Percentiles rank a stretch among this genome's conserved stretches.
phyloP scores from a whole-genome alignment of 129 eudicot genomes.

The Lactuca sativa region DNA sequence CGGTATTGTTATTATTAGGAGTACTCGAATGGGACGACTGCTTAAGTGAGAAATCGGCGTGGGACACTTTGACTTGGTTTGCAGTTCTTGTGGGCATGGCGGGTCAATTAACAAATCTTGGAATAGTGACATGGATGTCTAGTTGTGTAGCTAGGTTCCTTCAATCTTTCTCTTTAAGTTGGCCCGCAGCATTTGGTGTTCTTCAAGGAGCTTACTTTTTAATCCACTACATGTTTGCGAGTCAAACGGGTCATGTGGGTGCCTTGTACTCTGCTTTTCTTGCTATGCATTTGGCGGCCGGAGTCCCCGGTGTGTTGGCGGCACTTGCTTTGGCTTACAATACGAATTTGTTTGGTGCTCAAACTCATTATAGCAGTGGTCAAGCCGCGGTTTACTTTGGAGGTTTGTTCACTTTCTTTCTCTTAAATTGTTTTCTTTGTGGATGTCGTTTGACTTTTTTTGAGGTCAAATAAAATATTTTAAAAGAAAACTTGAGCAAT shows the following conservation, averaged over 20 bases:
- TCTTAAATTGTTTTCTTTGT: background rate
- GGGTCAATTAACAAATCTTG: conserved; percentile 80
- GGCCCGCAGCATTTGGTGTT: conserved; percentile 88
- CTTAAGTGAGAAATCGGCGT: conserved; percentile 90
- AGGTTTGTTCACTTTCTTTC: conserved; percentile 43
- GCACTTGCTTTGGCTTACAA: conserved; percentile 84
- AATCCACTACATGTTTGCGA: conserved; percentile 90
- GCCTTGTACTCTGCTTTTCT: conserved; percentile 92
- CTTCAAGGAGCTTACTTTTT: conserved; percentile 86
- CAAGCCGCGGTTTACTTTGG: conserved; percentile 98
- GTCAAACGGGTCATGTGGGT: conserved; percentile 97
- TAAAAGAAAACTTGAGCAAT: background rate
- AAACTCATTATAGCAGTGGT: conserved; percentile 96
- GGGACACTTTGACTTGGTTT: conserved; percentile 97
- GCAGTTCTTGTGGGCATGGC: conserved; percentile 99
- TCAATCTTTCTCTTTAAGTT: conserved; percentile 70
- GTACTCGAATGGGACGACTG: conserved; percentile 95
- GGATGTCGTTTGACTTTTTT: background rate
- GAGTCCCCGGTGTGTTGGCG: conserved; percentile 83
- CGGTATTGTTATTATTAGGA: conserved; percentile 71
- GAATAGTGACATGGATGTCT: conserved; percentile 90
- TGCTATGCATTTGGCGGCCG: conserved; percentile 88
- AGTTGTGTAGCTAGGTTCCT: conserved; percentile 71
- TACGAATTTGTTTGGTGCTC: conserved; percentile 82
- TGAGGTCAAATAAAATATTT: background rate